A percentile compares a stretch with the other conserved stretches of the same genome.
These are phyloP conservation scores for Parathielavia hyrcaniae DNA, from an alignment of 495 filamentous ascomycete species.

Conservation along the genomic window DNA sequence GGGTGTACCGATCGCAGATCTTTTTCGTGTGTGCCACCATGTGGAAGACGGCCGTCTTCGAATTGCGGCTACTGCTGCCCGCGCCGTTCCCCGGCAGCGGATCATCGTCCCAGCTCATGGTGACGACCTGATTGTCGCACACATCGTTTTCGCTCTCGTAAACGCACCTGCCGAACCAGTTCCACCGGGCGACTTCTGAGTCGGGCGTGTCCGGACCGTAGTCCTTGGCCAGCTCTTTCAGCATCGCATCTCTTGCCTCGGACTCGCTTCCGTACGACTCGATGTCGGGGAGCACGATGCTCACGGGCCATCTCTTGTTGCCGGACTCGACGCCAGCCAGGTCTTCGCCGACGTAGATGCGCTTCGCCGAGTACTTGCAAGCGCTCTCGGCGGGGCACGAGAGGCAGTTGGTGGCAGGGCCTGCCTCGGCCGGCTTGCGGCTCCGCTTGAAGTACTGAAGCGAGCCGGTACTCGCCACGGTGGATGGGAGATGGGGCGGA, in stretches of 20 bases:
- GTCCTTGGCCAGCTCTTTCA: slow-evolving; percentile 56
- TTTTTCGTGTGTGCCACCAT: slow-evolving; percentile 88
- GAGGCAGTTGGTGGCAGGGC: slow-evolving; percentile 78
- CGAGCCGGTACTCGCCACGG: slow-evolving; percentile 64
- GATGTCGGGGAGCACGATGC: slow-evolving; percentile 84
- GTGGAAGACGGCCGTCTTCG: slow-evolving; percentile 84
- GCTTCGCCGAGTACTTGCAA: slow-evolving; percentile 78
- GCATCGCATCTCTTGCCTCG: slow-evolving; percentile 36
- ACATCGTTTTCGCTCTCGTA: slow-evolving; percentile 89
- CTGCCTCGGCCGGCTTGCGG: slow-evolving; percentile 68
- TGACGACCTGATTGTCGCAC: slow-evolving; percentile 85
- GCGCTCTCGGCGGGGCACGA: slow-evolving; percentile 62
- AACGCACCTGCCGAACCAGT: slow-evolving; percentile 92
- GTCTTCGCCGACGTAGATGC: slow-evolving; percentile 60
- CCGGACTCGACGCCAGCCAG: slow-evolving; percentile 45
- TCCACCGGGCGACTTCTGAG: slow-evolving; percentile 51
- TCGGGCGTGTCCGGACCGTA: slow-evolving; percentile 51
- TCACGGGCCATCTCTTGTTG: slow-evolving; percentile 71
- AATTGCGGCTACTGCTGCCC: slow-evolving; percentile 44
- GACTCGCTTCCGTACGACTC: slow-evolving; percentile 57
- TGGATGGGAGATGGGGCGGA: slow-evolving; percentile 65
- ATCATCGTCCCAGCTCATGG: slow-evolving; percentile 74
- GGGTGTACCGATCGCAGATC: slow-evolving; percentile 75
- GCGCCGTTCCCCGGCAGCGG: slow-evolving; percentile 23
- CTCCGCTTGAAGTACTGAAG: slow-evolving; percentile 64